A percentile compares a stretch with the other conserved stretches of the same genome.
Evolutionary conservation across 1,139 yeast genomes (phyloP).

Genomic region (Candida glucosophila): DNA sequence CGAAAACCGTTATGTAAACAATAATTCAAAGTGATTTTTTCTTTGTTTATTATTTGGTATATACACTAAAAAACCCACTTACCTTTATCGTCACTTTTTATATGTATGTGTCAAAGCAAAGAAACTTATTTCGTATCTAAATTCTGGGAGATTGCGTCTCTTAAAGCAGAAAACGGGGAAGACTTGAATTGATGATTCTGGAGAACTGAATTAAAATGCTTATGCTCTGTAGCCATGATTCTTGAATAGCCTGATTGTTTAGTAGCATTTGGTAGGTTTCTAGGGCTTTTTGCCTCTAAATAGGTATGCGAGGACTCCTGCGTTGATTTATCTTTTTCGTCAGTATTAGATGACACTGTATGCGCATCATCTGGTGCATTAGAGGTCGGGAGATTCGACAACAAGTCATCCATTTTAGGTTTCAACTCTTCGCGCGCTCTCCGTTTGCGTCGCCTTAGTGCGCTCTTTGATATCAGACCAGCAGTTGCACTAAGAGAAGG

Average conservation of each 20-base stretch:
- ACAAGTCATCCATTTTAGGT: conserved; percentile 59
- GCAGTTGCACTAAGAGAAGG: no score
- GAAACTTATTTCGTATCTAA: not conserved
- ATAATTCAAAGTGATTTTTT: no score
- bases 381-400: conserved; percentile 44
- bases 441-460: conserved; percentile 57
- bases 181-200: conserved; percentile 41
- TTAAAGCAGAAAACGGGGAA: conserved; percentile 53
- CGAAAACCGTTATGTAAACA: no score
- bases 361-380: conserved; percentile 19
- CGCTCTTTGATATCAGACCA: conserved; percentile 51
- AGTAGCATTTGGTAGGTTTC: conserved; percentile 52
- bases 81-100: no score
- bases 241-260: conserved; percentile 48
- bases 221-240: conserved; percentile 45
- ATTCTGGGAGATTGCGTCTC: conserved; percentile 26
- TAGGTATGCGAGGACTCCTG: conserved; percentile 1
- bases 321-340: not conserved
- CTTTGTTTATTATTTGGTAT: no score
- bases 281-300: conserved; percentile 17
- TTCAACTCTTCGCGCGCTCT: conserved; percentile 53
- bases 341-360: conserved; percentile 2
- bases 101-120: no score
- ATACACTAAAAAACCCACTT: no score
- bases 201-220: conserved; percentile 47